Percentiles rank a stretch among this genome's conserved stretches.
Conservation (phyloP, 768 basidiomycete species). For the Candolleomyces aberdarensis region DNA sequence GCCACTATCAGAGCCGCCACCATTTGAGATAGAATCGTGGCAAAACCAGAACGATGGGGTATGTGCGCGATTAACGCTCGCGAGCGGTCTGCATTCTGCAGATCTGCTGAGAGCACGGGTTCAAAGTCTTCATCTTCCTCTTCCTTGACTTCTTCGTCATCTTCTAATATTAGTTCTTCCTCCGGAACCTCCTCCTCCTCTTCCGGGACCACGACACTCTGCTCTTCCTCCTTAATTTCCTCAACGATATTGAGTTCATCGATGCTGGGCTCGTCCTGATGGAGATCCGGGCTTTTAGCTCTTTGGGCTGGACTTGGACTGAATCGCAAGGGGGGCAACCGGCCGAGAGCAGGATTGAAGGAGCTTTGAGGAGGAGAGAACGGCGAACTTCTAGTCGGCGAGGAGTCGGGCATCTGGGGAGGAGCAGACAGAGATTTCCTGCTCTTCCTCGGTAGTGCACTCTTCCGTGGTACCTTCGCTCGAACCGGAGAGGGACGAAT, state of each 20-base stretch:
- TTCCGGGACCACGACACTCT: constrained; percentile 9
- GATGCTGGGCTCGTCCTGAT: background rate
- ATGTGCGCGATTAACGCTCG: background rate
- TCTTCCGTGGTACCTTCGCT: constrained; percentile 40
- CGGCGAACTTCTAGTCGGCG: constrained; percentile 28
- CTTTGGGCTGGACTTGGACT: constrained; percentile 19
- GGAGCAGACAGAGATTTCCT: constrained; percentile 75
- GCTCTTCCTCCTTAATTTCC: constrained; percentile 1
- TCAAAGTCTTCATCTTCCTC: constrained; percentile 7
- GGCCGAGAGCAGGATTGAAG: constrained; percentile 18
- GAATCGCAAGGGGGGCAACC: constrained; percentile 21
- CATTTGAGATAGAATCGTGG: background rate
- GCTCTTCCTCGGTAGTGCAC: constrained; percentile 42
- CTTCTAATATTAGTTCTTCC: background rate
- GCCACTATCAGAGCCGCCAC: constrained; percentile 28
- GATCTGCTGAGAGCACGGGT: constrained; percentile 7
- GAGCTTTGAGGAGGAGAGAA: constrained; percentile 55
- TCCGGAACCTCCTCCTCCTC: constrained; percentile 4
- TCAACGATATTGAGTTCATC: constrained; percentile 1
- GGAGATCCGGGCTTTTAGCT: constrained; percentile 13
- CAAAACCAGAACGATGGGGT: background rate
- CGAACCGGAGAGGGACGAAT: constrained; percentile 55
- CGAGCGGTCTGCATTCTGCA: background rate
- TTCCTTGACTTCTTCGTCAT: constrained; percentile 7
- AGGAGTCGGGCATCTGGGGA: constrained; percentile 48